phyloP scores from a whole-genome alignment of 2,329 filamentous ascomycete genomes.

The Neospermospora avenae region DNA sequence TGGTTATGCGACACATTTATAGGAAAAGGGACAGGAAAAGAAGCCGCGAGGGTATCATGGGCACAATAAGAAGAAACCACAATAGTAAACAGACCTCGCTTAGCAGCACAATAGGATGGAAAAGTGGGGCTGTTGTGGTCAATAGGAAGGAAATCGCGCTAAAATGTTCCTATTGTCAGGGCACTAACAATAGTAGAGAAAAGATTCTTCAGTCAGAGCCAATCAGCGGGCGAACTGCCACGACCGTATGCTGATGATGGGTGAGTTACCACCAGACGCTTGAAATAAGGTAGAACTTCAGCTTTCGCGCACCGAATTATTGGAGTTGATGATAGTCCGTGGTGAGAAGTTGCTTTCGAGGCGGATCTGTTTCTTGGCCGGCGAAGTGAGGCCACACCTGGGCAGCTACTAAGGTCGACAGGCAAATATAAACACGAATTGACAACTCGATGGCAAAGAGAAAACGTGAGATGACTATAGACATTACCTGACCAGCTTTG shows the following conservation, averaged over 20 bases:
- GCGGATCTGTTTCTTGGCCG: no score
- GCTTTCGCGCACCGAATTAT: no score
- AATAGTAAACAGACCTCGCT: constrained; percentile 5
- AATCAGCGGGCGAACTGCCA: neutral
- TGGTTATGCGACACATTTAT: neutral
- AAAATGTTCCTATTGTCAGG: neutral
- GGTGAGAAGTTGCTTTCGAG: no score
- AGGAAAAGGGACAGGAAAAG: neutral
- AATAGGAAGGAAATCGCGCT: constrained; percentile 7
- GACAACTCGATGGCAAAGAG: no score
- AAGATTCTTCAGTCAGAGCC: neutral
- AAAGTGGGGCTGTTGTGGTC: neutral
- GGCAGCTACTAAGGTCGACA: no score
- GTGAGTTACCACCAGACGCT: neutral
- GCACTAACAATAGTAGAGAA: neutral
- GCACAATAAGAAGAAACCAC: neutral
- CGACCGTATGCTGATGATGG: neutral
- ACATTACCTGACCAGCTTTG: no score
- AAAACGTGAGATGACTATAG: no score
- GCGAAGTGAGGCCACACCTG: no score
- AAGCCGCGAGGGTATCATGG: neutral
- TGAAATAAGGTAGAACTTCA: neutral
- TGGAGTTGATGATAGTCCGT: no score
- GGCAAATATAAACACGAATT: no score
- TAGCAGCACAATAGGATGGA: constrained; percentile 4